A percentile compares a stretch with the other conserved stretches of the same genome.
These are phyloP conservation scores for Aureobasidium subglaciale DNA, from an alignment of 2,329 filamentous ascomycete genomes.

Conservation along the genomic window DNA sequence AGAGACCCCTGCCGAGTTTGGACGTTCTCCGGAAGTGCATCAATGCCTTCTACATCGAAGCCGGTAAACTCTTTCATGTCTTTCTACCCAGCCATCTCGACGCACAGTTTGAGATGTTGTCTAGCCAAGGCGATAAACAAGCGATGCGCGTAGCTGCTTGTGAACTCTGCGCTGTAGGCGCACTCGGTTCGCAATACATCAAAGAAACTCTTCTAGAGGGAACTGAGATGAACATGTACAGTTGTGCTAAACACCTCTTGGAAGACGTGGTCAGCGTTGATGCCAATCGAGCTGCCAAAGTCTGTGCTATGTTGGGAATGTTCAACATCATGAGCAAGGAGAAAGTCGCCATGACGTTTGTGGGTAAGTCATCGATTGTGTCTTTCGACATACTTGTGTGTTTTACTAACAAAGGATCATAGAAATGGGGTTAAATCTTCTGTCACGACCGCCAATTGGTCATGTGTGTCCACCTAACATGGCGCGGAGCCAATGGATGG, in stretches of 20 bases:
- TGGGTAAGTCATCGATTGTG: not conserved
- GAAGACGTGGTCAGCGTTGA: not conserved
- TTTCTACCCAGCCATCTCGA: not conserved
- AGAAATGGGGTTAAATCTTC: constrained; percentile 10
- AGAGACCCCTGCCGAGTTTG: not conserved
- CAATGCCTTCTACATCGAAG: not conserved
- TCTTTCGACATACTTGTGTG: not conserved
- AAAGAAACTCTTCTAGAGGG: not conserved
- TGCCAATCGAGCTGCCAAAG: not conserved
- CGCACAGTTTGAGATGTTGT: not conserved
- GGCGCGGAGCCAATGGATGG: not conserved
- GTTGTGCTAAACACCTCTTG: not conserved
- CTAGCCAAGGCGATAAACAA: not conserved
- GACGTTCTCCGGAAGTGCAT: not conserved
- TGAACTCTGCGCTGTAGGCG: not conserved
- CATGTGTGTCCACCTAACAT: not conserved
- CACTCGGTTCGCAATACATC: constrained; percentile 9
- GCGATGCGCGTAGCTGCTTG: not conserved
- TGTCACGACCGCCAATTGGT: not conserved
- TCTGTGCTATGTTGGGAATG: not conserved
- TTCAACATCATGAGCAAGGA: constrained; percentile 10
- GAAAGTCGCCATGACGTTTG: constrained; percentile 10
- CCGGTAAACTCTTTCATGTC: constrained; percentile 4
- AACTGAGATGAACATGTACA: not conserved
- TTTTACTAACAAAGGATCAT: not conserved